Conservation (phyloP, 176 grass and related monocot genomes). For the Carex littledalei region DNA sequence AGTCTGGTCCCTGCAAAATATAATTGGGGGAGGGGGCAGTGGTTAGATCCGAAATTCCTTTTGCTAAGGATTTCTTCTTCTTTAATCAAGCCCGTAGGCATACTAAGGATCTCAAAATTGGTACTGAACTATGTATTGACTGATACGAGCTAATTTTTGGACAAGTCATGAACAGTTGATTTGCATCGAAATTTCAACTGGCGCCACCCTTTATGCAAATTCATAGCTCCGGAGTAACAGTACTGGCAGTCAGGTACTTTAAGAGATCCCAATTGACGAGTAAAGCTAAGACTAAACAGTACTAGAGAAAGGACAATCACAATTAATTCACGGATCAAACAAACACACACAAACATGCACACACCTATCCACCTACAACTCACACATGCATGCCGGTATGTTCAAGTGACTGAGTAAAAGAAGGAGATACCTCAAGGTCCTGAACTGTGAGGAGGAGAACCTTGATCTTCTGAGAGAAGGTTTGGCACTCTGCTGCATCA, state of each 20-base stretch:
- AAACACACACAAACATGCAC: not conserved
- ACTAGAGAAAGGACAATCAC: not conserved
- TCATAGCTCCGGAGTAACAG: not conserved
- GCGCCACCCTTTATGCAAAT: not conserved
- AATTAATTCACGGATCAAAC: not conserved
- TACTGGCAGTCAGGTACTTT: not conserved
- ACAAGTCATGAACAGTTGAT: not conserved
- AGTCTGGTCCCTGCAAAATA: constrained; percentile 62
- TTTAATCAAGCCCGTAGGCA: too few relatives aligned
- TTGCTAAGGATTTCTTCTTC: too few relatives aligned
- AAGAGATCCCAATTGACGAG: not conserved
- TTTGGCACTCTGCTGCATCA: constrained; percentile 57
- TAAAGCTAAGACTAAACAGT: not conserved
- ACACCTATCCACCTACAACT: not conserved
- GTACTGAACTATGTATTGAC: not conserved
- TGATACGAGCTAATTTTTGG: not conserved
- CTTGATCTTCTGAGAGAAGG: constrained; percentile 86
- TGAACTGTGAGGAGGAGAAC: constrained; percentile 84
- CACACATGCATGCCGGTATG: not conserved
- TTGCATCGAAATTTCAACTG: not conserved
- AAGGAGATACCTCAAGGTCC: constrained; percentile 58
- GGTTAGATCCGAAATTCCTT: constrained; percentile 3
- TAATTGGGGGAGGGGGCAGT: not conserved
- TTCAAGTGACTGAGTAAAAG: not conserved
- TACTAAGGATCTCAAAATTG: not conserved